A percentile compares a stretch with the other conserved stretches of the same genome.
Conservation (phyloP, 805 yeast genomes). For the Pichia nanzhaoensis region DNA sequence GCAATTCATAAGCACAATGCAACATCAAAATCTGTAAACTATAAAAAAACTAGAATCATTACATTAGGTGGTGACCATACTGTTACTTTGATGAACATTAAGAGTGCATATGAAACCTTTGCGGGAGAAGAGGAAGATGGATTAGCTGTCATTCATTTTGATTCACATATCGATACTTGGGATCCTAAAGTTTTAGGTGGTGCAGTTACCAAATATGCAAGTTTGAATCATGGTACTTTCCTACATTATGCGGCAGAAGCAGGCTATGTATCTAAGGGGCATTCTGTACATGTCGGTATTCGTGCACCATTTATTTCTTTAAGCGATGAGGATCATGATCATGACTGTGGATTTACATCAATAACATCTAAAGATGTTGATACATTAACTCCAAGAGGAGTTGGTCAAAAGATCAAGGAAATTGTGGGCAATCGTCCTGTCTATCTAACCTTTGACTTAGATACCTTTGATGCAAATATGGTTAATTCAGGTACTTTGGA, state of each 20-base stretch:
- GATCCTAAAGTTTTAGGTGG: constrained; percentile 60
- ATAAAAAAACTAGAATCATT: constrained; percentile 32
- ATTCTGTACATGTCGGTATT: constrained; percentile 54
- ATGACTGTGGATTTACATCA: constrained; percentile 41
- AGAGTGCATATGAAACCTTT: constrained; percentile 43
- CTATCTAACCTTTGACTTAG: constrained; percentile 45
- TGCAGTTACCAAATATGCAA: constrained; percentile 49
- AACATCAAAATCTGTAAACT: constrained; percentile 16
- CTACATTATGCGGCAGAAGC: constrained; percentile 64
- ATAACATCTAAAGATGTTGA: constrained; percentile 45
- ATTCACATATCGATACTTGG: constrained; percentile 69
- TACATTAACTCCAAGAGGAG: constrained; percentile 29
- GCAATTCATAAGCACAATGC: constrained; percentile 37
- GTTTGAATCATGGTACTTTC: constrained; percentile 59
- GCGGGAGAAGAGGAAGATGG: constrained; percentile 39
- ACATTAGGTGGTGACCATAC: constrained; percentile 62
- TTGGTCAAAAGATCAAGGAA: constrained; percentile 32
- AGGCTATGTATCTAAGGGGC: constrained; percentile 45
- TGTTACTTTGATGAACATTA: constrained; percentile 43
- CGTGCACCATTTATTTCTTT: constrained; percentile 50
- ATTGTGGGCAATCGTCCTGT: constrained; percentile 36
- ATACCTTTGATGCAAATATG: constrained; percentile 66
- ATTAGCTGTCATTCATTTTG: constrained; percentile 56
- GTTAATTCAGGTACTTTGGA: constrained; percentile 81
- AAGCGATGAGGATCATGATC: constrained; percentile 38